Evolutionary conservation across 768 basidiomycete species (phyloP).

Genomic region (Lactarius indigo): DNA sequence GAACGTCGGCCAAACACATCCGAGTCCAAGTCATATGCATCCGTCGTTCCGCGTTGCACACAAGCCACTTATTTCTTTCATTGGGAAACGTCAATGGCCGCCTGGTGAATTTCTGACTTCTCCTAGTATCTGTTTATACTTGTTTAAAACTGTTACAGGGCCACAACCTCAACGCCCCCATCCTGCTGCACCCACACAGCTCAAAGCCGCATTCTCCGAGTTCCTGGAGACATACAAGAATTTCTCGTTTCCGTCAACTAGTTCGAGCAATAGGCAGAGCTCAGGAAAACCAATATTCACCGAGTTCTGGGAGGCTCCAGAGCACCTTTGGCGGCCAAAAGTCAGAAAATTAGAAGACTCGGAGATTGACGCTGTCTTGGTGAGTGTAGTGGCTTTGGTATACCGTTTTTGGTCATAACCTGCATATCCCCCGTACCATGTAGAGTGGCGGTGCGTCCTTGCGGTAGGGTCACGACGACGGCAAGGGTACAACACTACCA

Average conservation of each 20-base stretch:
- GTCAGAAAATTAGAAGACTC: slow-evolving; percentile 46
- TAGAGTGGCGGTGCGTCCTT: slow-evolving; percentile 71
- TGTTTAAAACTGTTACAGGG: slow-evolving; percentile 28
- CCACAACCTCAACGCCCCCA: slow-evolving; percentile 48
- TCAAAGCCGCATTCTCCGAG: slow-evolving; percentile 48
- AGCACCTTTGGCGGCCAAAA: slow-evolving; percentile 52
- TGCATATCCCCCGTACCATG: slow-evolving; percentile 3
- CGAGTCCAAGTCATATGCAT: slow-evolving; percentile 10
- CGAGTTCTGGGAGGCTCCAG: slow-evolving; percentile 69
- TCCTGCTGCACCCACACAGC: slow-evolving; percentile 64
- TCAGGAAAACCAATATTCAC: slow-evolving; percentile 28
- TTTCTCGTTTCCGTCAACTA: not conserved
- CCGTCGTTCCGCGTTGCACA: slow-evolving; percentile 23
- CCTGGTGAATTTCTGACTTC: slow-evolving; percentile 3
- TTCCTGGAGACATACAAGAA: slow-evolving; percentile 39
- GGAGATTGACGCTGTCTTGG: slow-evolving; percentile 68
- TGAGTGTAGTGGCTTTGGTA: slow-evolving; percentile 34
- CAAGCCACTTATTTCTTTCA: slow-evolving; percentile 29
- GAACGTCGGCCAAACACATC: not conserved
- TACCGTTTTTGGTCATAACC: not conserved
- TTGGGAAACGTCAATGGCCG: slow-evolving; percentile 28
- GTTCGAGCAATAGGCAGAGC: not conserved
- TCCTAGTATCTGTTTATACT: not conserved
- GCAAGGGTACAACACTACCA: not conserved
- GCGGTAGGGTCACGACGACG: slow-evolving; percentile 25